These are phyloP conservation scores for Diospyros lotus DNA, from an alignment of 148 eudicot genomes.

Conservation along the genomic window DNA sequence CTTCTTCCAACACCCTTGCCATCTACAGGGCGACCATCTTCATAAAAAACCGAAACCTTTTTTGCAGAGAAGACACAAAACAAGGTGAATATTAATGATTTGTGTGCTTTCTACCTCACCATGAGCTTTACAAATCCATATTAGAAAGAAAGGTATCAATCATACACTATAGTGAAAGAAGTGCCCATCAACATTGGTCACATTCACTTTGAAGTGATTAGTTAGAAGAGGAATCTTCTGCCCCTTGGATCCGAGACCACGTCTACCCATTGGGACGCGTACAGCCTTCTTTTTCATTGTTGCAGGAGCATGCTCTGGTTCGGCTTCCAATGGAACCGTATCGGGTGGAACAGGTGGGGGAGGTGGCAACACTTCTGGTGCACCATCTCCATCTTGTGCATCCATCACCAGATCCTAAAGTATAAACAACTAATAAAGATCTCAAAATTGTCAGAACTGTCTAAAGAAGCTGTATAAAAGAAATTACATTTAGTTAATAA, in stretches of 20 bases:
- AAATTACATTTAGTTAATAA: background rate
- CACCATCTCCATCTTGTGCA: conserved; percentile 16
- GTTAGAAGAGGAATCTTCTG: conserved; percentile 34
- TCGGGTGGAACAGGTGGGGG: conserved; percentile 38
- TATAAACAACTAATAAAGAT: background rate
- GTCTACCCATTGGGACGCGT: conserved; percentile 25
- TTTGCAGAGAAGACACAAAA: background rate
- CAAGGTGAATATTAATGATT: background rate
- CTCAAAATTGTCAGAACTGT: background rate
- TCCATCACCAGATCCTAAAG: conserved; percentile 11
- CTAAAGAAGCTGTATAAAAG: background rate
- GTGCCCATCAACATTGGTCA: conserved; percentile 24
- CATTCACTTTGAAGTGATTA: conserved; percentile 39
- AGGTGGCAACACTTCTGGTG: conserved; percentile 27
- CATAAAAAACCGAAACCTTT: conserved; percentile 35
- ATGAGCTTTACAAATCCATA: background rate
- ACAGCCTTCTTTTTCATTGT: conserved; percentile 12
- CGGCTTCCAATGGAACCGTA: conserved; percentile 24
- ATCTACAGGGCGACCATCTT: conserved; percentile 43
- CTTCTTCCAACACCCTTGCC: conserved; percentile 45
- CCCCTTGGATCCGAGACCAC: conserved; percentile 31
- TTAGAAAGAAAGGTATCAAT: background rate
- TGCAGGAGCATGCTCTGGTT: conserved; percentile 6
- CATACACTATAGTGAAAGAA: conserved; percentile 42
- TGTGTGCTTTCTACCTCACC: background rate